Evolutionary conservation across 257 asterid species (phyloP), one percentile per base, ranked within the genome.

Genomic region (Fraxinus cuspidata): DNA sequence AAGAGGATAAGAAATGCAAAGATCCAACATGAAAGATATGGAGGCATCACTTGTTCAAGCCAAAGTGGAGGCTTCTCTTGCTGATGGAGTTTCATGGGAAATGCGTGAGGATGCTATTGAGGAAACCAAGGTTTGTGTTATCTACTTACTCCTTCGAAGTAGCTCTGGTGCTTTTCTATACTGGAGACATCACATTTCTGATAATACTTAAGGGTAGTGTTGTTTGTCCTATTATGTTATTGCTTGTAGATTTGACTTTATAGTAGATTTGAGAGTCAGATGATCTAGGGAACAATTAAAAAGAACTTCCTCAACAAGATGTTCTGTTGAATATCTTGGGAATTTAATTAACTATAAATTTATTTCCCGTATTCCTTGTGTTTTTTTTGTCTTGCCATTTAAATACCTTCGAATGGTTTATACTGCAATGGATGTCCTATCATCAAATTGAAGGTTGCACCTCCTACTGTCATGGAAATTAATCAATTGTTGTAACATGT

Each of bases 81-180:
- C 98, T 27, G 97, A 92, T 83, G 99, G 99, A 34, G 84, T 93
- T 84, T 95, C 99, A 34, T 95, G 99, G 99, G 98, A 98, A 78
- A 89, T 95, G 99, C 78, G 82, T 11, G 99, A 95, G 84, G 99
- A 93, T 85, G 99, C 98, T 81, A 82, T 89, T 51, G 98, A 95
- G 93, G 98, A 93, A 84, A 84, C 70, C 44, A 98, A 95, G 97
- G 98, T 93, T 69, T 74, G 91, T 73, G 19, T 74, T 58, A 10
- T 68, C 70, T 74, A 29, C 74, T 78, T 73, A 23, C 27, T 19
- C 19, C 72, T n/a, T 16, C 18, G 1, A 9, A 9, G 69, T 18
- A 63, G 18, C 19, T 63, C 29, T 63, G 16, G 5, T 23, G 35
- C 18, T 23, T 3, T 23, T 63, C 34, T 63, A 0, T 3, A 10